Percentiles rank a stretch among this genome's conserved stretches.
These are phyloP conservation scores for Tricholoma bakamatsutake DNA, from an alignment of 768 basidiomycete genomes.

Conservation along the genomic window DNA sequence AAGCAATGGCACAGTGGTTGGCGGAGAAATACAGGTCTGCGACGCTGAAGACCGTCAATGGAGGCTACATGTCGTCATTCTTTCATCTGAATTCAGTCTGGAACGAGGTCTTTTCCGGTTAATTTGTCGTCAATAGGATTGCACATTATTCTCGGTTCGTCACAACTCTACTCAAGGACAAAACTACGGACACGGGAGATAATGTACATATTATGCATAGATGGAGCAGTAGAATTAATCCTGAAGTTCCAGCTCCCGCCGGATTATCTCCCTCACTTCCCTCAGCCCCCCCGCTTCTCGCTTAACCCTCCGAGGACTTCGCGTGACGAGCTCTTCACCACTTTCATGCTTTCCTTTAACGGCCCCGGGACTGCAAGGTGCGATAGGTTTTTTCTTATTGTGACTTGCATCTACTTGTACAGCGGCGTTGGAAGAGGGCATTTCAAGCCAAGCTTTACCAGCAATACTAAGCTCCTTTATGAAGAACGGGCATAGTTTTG, in stretches of 20 bases:
- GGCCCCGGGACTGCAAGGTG: constrained; percentile 46
- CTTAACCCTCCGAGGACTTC: constrained; percentile 71
- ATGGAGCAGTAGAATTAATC: constrained; percentile 42
- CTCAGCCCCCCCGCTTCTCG: constrained; percentile 68
- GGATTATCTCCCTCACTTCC: constrained; percentile 77
- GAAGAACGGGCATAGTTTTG: constrained; percentile 76
- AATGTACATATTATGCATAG: constrained; percentile 12
- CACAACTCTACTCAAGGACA: constrained; percentile 15
- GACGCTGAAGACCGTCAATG: constrained; percentile 32
- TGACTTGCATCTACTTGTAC: constrained; percentile 29
- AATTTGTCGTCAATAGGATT: background rate
- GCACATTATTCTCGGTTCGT: background rate
- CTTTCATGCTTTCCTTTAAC: constrained; percentile 49
- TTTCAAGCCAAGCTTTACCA: constrained; percentile 54
- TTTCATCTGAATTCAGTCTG: constrained; percentile 43
- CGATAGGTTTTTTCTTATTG: constrained; percentile 29
- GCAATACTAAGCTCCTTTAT: constrained; percentile 56
- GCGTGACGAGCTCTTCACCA: constrained; percentile 51
- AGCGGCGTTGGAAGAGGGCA: constrained; percentile 43
- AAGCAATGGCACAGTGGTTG: constrained; percentile 44
- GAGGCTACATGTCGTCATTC: constrained; percentile 44
- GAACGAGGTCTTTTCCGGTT: constrained; percentile 27
- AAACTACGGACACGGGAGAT: constrained; percentile 12
- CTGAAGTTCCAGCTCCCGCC: constrained; percentile 67
- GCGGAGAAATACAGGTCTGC: constrained; percentile 40